These are phyloP conservation scores for Agrostemma githago DNA, from an alignment of 148 eudicot genomes.

Conservation along the genomic window DNA sequence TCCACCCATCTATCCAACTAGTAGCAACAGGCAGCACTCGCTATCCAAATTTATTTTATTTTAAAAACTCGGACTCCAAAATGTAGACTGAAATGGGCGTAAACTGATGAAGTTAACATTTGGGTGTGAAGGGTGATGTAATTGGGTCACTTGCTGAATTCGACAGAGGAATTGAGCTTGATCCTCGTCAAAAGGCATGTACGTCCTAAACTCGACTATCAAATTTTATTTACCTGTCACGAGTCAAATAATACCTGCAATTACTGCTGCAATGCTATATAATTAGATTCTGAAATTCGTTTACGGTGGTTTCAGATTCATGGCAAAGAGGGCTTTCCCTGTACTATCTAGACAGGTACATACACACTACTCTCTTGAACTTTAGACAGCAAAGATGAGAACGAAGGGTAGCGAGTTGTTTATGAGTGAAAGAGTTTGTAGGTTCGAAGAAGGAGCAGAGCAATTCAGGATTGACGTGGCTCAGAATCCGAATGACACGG, in stretches of 20 bases:
- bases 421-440: constrained; percentile 24
- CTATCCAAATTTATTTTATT: no score
- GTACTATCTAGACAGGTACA: constrained; percentile 84
- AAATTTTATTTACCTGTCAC: no score
- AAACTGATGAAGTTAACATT: not conserved
- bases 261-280: no score
- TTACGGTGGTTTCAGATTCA: constrained; percentile 48
- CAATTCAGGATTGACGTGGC: constrained; percentile 91
- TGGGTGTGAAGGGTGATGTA: constrained; percentile 73
- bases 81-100: no score
- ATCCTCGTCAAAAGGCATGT: constrained; percentile 97
- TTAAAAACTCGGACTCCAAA: no score
- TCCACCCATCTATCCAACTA: no score
- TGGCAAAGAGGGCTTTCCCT: constrained; percentile 98
- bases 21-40: no score
- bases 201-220: constrained; percentile 22
- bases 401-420: not conserved
- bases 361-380: not conserved
- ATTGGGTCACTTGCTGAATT: constrained; percentile 71
- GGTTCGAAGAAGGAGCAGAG: constrained; percentile 90
- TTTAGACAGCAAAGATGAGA: not conserved
- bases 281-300: not conserved
- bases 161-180: constrained; percentile 80
- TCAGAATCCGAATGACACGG: constrained; percentile 90
- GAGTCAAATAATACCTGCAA: no score